Evolutionary conservation across 1,284 basidiomycete genomes (phyloP).

Genomic region (Sutorius eximius): DNA sequence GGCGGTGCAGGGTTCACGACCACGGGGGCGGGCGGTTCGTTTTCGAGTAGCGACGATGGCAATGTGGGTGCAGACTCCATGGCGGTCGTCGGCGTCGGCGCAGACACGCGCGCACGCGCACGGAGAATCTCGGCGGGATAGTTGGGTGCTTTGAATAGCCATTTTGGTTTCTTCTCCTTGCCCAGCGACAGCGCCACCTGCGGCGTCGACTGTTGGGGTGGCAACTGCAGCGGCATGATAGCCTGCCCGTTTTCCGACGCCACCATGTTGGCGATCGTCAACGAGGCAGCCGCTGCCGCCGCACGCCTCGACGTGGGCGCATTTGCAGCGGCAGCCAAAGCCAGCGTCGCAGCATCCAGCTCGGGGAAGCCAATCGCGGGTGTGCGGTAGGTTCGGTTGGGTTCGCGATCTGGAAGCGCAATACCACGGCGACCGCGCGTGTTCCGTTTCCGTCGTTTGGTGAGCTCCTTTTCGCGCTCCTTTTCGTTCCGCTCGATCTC

Average conservation of each 20-base stretch:
- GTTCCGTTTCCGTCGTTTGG: constrained; percentile 81
- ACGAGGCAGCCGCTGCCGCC: constrained; percentile 79
- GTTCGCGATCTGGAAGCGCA: constrained; percentile 89
- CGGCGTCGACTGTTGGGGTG: constrained; percentile 41
- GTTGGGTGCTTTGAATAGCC: constrained; percentile 69
- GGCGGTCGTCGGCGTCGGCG: constrained; percentile 65
- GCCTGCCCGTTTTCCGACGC: constrained; percentile 75
- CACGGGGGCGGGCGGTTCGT: constrained; percentile 48
- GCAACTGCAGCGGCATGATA: constrained; percentile 52
- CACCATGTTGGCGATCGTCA: constrained; percentile 82
- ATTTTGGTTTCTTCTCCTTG: constrained; percentile 70
- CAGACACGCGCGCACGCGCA: constrained; percentile 55
- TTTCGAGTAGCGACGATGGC: constrained; percentile 50
- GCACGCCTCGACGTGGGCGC: constrained; percentile 74
- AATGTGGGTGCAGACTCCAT: constrained; percentile 57
- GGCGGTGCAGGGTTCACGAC: constrained; percentile 37
- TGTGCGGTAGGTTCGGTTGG: constrained; percentile 88
- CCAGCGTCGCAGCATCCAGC: constrained; percentile 65
- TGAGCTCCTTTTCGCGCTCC: constrained; percentile 90
- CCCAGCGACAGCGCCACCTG: constrained; percentile 37
- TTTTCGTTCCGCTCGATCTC: constrained; percentile 89
- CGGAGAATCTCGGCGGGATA: constrained; percentile 56
- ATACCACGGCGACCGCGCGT: constrained; percentile 89
- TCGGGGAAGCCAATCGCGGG: constrained; percentile 83
- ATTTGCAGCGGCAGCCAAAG: constrained; percentile 59